Percentiles rank a stretch among this genome's conserved stretches.
phyloP scores from a whole-genome alignment of 192 early-diverging fungal genomes.

The Coemansia sp. region DNA sequence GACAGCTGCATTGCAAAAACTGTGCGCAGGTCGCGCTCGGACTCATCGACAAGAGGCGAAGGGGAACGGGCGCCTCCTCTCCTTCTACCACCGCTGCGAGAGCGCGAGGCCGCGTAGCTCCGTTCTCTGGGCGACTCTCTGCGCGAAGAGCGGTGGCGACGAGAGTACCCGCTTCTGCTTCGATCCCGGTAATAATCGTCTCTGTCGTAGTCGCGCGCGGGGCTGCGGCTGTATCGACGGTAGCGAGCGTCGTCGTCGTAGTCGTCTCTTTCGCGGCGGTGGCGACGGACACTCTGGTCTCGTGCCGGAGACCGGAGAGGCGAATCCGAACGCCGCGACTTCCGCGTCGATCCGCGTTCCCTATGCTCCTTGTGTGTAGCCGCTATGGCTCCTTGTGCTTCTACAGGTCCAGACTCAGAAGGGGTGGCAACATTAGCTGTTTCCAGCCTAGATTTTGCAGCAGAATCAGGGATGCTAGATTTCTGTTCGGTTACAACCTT shows the following conservation, averaged over 20 bases:
- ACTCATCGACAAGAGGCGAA: conserved; percentile 69
- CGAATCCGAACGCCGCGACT: not conserved
- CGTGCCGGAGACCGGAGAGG: conserved; percentile 13
- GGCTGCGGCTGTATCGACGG: conserved; percentile 13
- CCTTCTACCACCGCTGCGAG: conserved; percentile 10
- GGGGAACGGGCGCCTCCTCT: conserved; percentile 46
- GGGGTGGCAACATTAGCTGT: conserved; percentile 14
- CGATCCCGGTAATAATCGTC: conserved; percentile 15
- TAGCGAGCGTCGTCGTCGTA: conserved; percentile 20
- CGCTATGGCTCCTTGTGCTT: conserved; percentile 1
- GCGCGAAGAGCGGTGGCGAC: conserved; percentile 4
- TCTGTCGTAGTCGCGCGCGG: conserved; percentile 15
- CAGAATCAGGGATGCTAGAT: not conserved
- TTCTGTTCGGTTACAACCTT: conserved; percentile 27
- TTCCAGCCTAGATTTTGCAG: conserved; percentile 19
- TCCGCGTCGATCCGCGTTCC: not conserved
- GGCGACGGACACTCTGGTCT: not conserved
- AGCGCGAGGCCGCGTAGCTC: conserved; percentile 8
- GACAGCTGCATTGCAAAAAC: conserved; percentile 96
- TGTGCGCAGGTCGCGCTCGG: conserved; percentile 86
- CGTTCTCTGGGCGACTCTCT: conserved; percentile 13
- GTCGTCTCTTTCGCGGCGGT: conserved; percentile 12
- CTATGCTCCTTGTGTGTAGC: not conserved
- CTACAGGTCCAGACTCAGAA: conserved; percentile 26
- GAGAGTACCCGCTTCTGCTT: conserved; percentile 11